Evolutionary conservation across 2,329 filamentous ascomycete species (phyloP), one percentile per base, ranked within the genome.

Genomic region (Ophiostoma sp.): DNA sequence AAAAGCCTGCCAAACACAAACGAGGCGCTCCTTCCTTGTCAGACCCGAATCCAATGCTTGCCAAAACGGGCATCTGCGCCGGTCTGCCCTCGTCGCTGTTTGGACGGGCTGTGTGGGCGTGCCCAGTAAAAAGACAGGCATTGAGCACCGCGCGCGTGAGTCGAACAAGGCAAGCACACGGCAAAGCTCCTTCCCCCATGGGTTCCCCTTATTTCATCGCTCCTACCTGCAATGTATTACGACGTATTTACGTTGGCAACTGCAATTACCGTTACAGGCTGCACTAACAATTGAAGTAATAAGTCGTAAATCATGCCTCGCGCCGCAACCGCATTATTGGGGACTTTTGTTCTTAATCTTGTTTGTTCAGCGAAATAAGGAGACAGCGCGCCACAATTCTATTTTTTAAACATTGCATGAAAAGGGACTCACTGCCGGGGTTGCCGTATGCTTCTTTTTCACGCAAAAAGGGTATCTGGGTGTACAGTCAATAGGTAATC

Each of bases 51-150:
- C 36, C 52, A 45, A 45, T 45, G 50, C 50, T 70, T 70, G 52
- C 69, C 69, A 59, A 70, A 59, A 70, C n/a, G 22, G 69, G 69
- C 22, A 70, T 59, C 12, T 70, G 69, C 33, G 52, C 69, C 69
- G 69, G 22, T 28, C 12, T 70, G n/a, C 25, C 22, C 68, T 39
- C 17, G 48, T 28, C 33, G 42, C 48, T 52, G 48, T 52, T 52
- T 52, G 48, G 48, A 52, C 48, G 15, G n/a, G 5, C 39, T 9
- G 39, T 12, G 39, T 42, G 9, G 52, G 22, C 25, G 25, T 31
- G 25, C 25, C 52, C 52, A 31, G 52, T 11, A 31, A 25, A 59
- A 33, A 19, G 12, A 9, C 28, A 59, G 55, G 55, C 55, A 59
- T 33, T n/a, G 25, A 33, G 25, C 15, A 33, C 55, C 15, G 28